These are phyloP conservation scores for Pyrenophora seminiperda DNA, from an alignment of 2,329 filamentous ascomycete genomes.

Conservation along the genomic window DNA sequence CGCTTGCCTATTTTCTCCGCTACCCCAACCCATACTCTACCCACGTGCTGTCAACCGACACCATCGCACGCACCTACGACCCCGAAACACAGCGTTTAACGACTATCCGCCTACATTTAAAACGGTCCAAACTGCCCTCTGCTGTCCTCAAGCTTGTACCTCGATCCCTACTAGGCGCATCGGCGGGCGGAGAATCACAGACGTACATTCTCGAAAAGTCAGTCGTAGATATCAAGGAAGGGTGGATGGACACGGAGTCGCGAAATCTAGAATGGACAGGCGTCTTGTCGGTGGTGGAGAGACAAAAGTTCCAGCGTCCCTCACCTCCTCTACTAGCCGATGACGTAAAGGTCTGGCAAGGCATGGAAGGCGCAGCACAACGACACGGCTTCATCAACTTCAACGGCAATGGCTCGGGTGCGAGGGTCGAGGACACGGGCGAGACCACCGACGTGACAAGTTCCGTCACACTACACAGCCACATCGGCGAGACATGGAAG, in stretches of 20 bases:
- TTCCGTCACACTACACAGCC: constrained; percentile 74
- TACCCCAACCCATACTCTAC: constrained; percentile 85
- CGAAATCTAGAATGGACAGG: constrained; percentile 82
- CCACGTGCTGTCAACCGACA: constrained; percentile 83
- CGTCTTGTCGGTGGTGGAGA: constrained; percentile 77
- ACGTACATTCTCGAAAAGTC: constrained; percentile 82
- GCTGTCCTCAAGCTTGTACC: constrained; percentile 78
- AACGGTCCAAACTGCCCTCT: constrained; percentile 76
- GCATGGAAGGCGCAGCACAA: constrained; percentile 38
- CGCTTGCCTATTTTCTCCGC: constrained; percentile 85
- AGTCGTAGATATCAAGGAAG: constrained; percentile 76
- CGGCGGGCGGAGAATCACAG: constrained; percentile 67
- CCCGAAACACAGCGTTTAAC: constrained; percentile 73
- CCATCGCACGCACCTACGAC: constrained; percentile 75
- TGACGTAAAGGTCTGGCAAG: constrained; percentile 36
- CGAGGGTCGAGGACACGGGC: constrained; percentile 37
- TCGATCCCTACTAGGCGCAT: constrained; percentile 67
- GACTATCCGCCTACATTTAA: constrained; percentile 79
- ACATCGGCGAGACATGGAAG: constrained; percentile 70
- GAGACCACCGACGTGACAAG: constrained; percentile 70
- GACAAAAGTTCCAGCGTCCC: constrained; percentile 69
- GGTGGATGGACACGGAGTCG: constrained; percentile 82
- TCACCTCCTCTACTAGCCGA: constrained; percentile 20
- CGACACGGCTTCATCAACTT: constrained; percentile 43
- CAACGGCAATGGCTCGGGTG: constrained; percentile 26